Conservation (phyloP, 768 basidiomycete species). For the Hemileccinum rubropunctum region DNA sequence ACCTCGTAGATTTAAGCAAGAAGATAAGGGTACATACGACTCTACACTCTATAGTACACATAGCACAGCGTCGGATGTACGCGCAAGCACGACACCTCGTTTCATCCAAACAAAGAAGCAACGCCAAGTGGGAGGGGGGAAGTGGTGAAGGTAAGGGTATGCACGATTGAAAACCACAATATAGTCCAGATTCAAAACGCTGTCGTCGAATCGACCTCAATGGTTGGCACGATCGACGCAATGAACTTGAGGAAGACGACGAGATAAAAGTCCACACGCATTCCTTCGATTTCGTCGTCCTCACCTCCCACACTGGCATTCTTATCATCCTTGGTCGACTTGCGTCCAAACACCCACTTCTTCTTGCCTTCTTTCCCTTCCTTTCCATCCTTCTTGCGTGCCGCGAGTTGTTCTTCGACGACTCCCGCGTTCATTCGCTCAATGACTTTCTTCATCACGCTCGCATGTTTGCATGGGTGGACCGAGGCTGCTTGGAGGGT, state of each 20-base stretch:
- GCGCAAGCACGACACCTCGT: background rate
- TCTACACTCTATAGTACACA: conserved; percentile 26
- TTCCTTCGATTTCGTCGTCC: conserved; percentile 78
- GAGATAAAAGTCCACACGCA: conserved; percentile 97
- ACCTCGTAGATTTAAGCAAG: conserved; percentile 8
- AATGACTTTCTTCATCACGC: conserved; percentile 99
- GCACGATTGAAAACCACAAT: too few relatives aligned
- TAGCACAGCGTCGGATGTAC: background rate
- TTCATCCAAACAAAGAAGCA: conserved; percentile 4
- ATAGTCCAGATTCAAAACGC: conserved; percentile 43
- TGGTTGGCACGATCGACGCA: conserved; percentile 96
- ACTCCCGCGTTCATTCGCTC: conserved; percentile 95
- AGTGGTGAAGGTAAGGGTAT: background rate
- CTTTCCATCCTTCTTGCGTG: conserved; percentile 50
- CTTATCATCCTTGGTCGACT: conserved; percentile 58
- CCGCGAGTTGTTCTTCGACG: conserved; percentile 75
- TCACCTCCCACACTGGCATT: conserved; percentile 14
- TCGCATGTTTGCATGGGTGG: conserved; percentile 97
- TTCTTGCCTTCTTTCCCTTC: conserved; percentile 59
- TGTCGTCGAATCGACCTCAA: conserved; percentile 94
- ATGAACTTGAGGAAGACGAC: conserved; percentile 99
- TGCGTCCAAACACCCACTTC: conserved; percentile 84
- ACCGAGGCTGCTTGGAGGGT: conserved; percentile 88
- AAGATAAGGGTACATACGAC: conserved; percentile 21
- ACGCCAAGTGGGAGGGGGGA: background rate